Base-by-base conservation (phyloP, 441 rosid species). In the Gossypium lobatum region DNA sequence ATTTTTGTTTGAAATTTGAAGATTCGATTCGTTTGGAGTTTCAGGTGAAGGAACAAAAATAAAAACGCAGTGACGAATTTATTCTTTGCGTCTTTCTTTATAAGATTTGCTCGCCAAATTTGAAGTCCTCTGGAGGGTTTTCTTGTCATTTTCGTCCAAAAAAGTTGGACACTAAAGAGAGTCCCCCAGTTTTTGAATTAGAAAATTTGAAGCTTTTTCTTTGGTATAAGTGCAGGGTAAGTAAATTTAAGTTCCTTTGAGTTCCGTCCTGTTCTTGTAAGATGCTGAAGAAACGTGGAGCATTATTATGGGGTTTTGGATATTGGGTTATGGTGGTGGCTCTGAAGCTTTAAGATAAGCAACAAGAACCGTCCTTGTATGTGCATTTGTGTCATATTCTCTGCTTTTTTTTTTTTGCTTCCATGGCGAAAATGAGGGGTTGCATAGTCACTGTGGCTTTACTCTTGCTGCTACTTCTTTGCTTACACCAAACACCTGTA, bases 21-120 rank as follows among this genome's bases (percentile, higher is more conserved):
- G 73, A 50, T 70, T 64, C 72, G 80, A 77, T 76, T 79, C 80
- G 21, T 58, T 46, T 46, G 54, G 34, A 48, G 73, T 72, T 81
- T 6, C 48, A 37, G 58, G 59, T 79, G 53, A 39, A 16, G 74
- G 63, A 42, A 39, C 45, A 28, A 42, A 31, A 31, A 31, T 13
- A 21, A n/a, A 82, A 78, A 75, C 71, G 81, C 73, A 52, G 53
- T 78, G 81, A 78, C 75, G 72, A 66, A 74, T 53, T 59, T 82
- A 87, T 85, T 83, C 89, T 71, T 52, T 70, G 72, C 71, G 83
- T 78, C 89, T 88, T 87, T 77, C 81, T 80, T 74, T 73, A 63
- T 76, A 86, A 85, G 88, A 77, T 80, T 83, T 78, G 73, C 5
- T 14, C 31, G 8, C 58, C 28, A 14, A 26, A 17, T 26, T 31